phyloP scores from a whole-genome alignment of 73 alveolate genomes.

The Blepharisma stoltei region DNA sequence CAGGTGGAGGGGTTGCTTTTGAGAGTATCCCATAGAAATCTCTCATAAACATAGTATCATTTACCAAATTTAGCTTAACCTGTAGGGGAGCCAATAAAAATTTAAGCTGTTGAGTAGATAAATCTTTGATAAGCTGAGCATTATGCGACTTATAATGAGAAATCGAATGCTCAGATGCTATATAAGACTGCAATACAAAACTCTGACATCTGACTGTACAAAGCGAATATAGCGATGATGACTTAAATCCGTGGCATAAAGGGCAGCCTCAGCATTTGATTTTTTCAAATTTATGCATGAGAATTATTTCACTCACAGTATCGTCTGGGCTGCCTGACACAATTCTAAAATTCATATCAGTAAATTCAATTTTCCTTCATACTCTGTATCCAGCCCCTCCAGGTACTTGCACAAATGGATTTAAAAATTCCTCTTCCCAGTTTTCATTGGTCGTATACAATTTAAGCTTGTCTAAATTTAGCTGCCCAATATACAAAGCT shows the following conservation, averaged over 20 bases:
- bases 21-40: not conserved
- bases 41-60: not conserved
- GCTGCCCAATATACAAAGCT: not conserved
- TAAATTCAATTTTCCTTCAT: not conserved
- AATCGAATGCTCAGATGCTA: not conserved
- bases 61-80: not conserved
- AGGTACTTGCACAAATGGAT: not conserved
- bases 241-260: constrained; percentile 3
- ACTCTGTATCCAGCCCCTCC: not conserved
- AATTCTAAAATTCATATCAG: constrained; percentile 1
- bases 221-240: not conserved
- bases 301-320: not conserved
- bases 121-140: constrained; percentile 7
- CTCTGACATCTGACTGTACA: not conserved
- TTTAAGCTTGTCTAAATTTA: not conserved
- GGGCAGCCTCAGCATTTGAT: constrained; percentile 28
- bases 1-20: not conserved
- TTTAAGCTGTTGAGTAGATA: not conserved
- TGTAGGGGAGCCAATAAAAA: not conserved
- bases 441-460: not conserved
- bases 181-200: not conserved
- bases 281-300: not conserved
- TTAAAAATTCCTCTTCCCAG: constrained; percentile 21
- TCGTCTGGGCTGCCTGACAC: constrained; percentile 15
- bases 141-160: not conserved